Conservation (phyloP, 1,139 yeast species). For the Candida glucosophila region DNA sequence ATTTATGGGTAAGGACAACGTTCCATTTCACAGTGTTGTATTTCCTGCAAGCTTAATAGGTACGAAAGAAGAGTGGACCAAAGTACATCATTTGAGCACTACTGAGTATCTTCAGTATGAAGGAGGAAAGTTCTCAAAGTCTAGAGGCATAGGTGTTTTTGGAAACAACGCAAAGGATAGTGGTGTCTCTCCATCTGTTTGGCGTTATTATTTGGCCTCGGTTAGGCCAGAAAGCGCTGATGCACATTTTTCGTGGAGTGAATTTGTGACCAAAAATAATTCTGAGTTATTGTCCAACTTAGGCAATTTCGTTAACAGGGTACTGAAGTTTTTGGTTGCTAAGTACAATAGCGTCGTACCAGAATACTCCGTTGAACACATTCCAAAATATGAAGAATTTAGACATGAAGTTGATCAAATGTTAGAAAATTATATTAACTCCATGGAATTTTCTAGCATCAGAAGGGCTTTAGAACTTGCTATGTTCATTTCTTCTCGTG, state of each 20-base stretch:
- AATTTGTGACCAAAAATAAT: conserved; percentile 89
- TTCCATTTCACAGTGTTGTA: conserved; percentile 96
- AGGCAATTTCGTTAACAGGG: conserved; percentile 94
- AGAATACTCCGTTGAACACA: conserved; percentile 34
- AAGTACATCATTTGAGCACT: conserved; percentile 82
- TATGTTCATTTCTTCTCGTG: conserved; percentile 86
- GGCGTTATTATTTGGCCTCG: conserved; percentile 93
- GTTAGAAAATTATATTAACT: conserved; percentile 51
- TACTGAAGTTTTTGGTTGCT: conserved; percentile 81
- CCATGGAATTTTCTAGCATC: conserved; percentile 72
- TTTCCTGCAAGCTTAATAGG: conserved; percentile 93
- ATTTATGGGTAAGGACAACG: conserved; percentile 99
- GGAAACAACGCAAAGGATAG: conserved; percentile 96
- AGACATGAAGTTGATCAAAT: conserved; percentile 54
- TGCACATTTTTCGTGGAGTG: conserved; percentile 95
- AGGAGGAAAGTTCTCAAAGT: conserved; percentile 95
- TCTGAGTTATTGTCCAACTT: conserved; percentile 88
- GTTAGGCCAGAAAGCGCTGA: conserved; percentile 94
- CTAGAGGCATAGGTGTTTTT: conserved; percentile 94
- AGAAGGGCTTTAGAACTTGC: conserved; percentile 87
- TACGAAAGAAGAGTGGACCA: conserved; percentile 83
- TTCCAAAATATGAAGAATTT: conserved; percentile 43
- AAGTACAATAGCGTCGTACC: conserved; percentile 92
- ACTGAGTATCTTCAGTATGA: conserved; percentile 96
- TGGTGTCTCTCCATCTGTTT: conserved; percentile 83